These are phyloP conservation scores for Lophiostoma macrostomum DNA, from an alignment of 495 filamentous ascomycete genomes.

Conservation along the genomic window DNA sequence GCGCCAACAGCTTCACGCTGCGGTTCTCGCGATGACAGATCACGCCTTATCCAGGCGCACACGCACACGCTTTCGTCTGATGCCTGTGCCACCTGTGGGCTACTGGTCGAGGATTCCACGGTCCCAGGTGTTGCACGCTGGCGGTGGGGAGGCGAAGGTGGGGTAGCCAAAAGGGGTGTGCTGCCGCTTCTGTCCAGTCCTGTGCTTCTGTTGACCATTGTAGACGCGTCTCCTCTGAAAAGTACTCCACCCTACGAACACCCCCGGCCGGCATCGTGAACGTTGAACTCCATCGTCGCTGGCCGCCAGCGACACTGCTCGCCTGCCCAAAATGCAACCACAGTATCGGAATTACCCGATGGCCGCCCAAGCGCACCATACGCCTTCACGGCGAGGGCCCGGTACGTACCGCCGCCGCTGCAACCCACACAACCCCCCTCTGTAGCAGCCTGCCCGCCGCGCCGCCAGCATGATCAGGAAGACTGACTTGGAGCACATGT, in stretches of 20 bases:
- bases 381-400: slow-evolving; percentile 33
- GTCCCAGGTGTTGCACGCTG: slow-evolving; percentile 4
- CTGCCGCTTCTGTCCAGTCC: slow-evolving; percentile 29
- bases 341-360: slow-evolving; percentile 40
- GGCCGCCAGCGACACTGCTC: slow-evolving; percentile 1
- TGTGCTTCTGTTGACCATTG: slow-evolving; percentile 20
- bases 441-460: background rate
- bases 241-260: slow-evolving; percentile 15
- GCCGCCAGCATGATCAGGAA: slow-evolving; percentile 37
- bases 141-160: slow-evolving; percentile 15
- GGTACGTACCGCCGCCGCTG: slow-evolving; percentile 29
- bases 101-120: slow-evolving; percentile 1
- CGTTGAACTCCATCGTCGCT: slow-evolving; percentile 20
- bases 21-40: no score
- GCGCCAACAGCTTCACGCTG: slow-evolving; percentile 4
- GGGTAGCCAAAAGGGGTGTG: slow-evolving; percentile 16
- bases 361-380: slow-evolving; percentile 34
- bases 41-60: no score
- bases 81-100: background rate
- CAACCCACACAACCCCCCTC: background rate
- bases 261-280: slow-evolving; percentile 18
- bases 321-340: slow-evolving; percentile 35
- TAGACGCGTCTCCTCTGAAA: slow-evolving; percentile 26
- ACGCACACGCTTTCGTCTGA: no score
- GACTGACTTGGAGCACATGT: slow-evolving; percentile 43